Base-by-base conservation (phyloP, 139 green algal species). In the Prasinococcaceae sp. region DNA sequence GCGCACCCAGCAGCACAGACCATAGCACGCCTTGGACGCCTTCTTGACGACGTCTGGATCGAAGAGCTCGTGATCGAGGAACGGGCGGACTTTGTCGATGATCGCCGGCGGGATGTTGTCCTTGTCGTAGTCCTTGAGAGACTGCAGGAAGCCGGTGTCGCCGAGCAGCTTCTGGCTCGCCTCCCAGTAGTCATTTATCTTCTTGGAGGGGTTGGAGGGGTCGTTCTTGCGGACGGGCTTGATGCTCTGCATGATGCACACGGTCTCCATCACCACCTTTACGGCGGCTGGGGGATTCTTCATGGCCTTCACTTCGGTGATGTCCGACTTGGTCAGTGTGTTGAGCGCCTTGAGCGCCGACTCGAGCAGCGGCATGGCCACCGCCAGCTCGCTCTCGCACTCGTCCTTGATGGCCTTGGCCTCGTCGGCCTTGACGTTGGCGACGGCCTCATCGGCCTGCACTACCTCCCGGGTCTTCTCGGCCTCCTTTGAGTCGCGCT, bases 291-390 rank as follows among this genome's bases (percentile, higher is more conserved):
- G 78, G n/a, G 79, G 79, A 58, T 72, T 83, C 64, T 88, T 88
- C 79, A 86, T 83, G 50, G 69, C 74, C 73, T 88, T 88, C 44
- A 60, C 52, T 60, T 88, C 79, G 5, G 68, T 79, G 59, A 89
- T 83, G 69, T 89, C 80, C 9, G 60, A 64, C 58, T 82, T 84
- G 30, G 75, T 89, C 6, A 89, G 66, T 23, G 78, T 89, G 59
- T 87, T 61, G 2, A 89, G 69, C 25, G 75, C 77, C 42, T 66
- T 28, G 3, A 89, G 47, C 8, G 80, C 79, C 4, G 47, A 59
- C 41, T 89, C 58, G 19, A 89, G 70, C 45, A 79, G 43, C 4
- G 80, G 80, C 66, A 87, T 69, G 6, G 80, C 79, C 49, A 74
- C 55, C 6, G 65, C 73, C 35, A 87, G 63, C 55, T 84, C 70